These are phyloP conservation scores for Ophiocordyceps camponoti-saundersi DNA, from an alignment of 2,329 filamentous ascomycete species.

Conservation along the genomic window DNA sequence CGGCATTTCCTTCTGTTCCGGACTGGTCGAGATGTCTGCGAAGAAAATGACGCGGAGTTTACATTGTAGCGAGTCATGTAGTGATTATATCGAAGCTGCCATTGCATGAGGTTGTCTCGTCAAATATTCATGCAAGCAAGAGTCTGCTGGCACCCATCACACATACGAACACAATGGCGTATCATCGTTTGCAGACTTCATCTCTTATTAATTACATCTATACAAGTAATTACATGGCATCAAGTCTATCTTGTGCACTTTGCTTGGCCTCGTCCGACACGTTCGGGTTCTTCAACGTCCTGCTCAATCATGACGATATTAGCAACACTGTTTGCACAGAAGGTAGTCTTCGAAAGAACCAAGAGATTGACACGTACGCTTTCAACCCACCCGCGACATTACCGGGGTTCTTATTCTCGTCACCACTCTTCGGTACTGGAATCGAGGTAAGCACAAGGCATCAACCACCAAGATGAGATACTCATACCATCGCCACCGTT, in stretches of 20 bases:
- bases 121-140: too few species aligned
- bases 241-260: conserved; percentile 32
- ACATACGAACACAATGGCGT: too few species aligned
- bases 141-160: too few species aligned
- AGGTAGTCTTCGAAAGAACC: neutral
- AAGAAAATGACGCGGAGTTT: too few species aligned
- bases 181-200: too few species aligned
- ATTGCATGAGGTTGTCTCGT: too few species aligned
- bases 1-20: too few species aligned
- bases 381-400: conserved; percentile 35
- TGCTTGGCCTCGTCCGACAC: conserved; percentile 38
- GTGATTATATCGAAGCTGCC: too few species aligned
- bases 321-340: neutral
- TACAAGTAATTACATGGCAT: conserved; percentile 7
- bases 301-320: conserved; percentile 4
- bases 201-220: too few species aligned
- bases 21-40: too few species aligned
- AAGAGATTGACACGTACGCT: conserved; percentile 22
- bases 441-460: too few species aligned
- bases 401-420: conserved; percentile 28
- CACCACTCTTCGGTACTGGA: conserved; percentile 13
- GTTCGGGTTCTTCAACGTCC: conserved; percentile 37
- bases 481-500: conserved; percentile 20
- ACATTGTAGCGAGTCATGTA: too few species aligned
- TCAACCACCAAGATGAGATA: neutral